A percentile compares a stretch with the other conserved stretches of the same genome.
Conservation (phyloP, 139 green algal species). For the Pleodorina starrii region DNA sequence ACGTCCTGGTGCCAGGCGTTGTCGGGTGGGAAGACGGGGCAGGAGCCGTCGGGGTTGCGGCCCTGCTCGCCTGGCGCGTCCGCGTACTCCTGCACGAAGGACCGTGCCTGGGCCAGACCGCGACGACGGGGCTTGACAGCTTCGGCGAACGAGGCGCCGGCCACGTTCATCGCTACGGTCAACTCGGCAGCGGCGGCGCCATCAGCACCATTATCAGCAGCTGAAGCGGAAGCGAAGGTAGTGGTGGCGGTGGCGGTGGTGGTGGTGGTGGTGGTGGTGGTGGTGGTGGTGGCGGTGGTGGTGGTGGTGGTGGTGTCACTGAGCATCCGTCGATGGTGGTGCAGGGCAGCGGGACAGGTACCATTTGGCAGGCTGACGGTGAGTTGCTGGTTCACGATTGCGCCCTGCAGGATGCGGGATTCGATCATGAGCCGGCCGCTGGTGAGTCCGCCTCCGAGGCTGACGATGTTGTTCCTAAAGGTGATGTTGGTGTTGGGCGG, state of each 20-base stretch:
- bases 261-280: no score
- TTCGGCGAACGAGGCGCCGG: no score
- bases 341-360: slow-evolving; percentile 9
- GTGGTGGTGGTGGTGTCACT: no score
- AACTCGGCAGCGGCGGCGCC: no score
- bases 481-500: slow-evolving; percentile 54
- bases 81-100: slow-evolving; percentile 3
- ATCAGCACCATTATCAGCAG: no score
- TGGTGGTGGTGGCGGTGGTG: no score
- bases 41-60: slow-evolving; percentile 49
- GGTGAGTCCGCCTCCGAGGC: not conserved
- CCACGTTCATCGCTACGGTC: no score
- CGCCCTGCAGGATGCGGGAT: slow-evolving; percentile 26
- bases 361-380: not conserved
- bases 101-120: not conserved
- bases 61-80: slow-evolving; percentile 39
- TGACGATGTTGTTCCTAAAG: slow-evolving; percentile 38
- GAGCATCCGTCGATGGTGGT: not conserved
- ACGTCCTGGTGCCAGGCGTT: slow-evolving; percentile 46
- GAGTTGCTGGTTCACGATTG: not conserved
- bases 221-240: no score
- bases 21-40: slow-evolving; percentile 39
- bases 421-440: slow-evolving; percentile 40
- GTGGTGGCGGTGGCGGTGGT: no score
- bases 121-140: no score